These are phyloP conservation scores for Dryadomyces quercus-mongolicae DNA, from an alignment of 2,329 filamentous ascomycete species.

Conservation along the genomic window DNA sequence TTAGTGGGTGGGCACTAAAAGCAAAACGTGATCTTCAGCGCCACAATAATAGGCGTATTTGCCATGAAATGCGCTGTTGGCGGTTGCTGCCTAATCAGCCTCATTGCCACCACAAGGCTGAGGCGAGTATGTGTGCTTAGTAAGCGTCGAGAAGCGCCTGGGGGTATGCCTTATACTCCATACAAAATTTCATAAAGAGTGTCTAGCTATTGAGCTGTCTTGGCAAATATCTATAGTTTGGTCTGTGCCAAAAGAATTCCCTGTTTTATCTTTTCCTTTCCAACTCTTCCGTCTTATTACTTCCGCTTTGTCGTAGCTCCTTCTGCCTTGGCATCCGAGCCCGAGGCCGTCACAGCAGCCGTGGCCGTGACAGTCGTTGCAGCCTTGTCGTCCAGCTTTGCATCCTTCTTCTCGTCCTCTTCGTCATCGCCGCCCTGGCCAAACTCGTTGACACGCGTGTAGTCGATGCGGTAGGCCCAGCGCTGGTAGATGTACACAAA, in stretches of 20 bases:
- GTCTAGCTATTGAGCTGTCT: too few species aligned
- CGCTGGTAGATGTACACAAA: slow-evolving; percentile 95
- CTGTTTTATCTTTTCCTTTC: too few species aligned
- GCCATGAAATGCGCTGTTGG: not conserved
- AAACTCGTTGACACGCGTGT: slow-evolving; percentile 90
- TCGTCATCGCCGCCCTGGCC: slow-evolving; percentile 96
- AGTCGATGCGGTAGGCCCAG: slow-evolving; percentile 86
- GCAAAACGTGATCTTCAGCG: not conserved
- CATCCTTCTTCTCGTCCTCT: slow-evolving; percentile 25
- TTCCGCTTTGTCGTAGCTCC: slow-evolving; percentile 34
- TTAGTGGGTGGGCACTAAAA: not conserved
- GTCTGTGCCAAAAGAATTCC: too few species aligned
- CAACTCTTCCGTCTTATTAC: slow-evolving; percentile 14
- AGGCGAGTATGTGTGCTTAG: not conserved
- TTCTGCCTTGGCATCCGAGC: slow-evolving; percentile 32
- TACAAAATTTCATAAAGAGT: too few species aligned
- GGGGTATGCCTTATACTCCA: too few species aligned
- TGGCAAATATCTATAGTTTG: too few species aligned
- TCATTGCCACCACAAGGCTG: not conserved
- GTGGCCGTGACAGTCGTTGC: slow-evolving; percentile 27
- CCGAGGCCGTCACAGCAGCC: slow-evolving; percentile 20
- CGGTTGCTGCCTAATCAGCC: not conserved
- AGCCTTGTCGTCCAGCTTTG: slow-evolving; percentile 16
- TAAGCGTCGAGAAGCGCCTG: too few species aligned
- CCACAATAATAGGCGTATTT: not conserved